phyloP scores from a whole-genome alignment of 1,139 yeast genomes.

The Candida tetrigidarum region DNA sequence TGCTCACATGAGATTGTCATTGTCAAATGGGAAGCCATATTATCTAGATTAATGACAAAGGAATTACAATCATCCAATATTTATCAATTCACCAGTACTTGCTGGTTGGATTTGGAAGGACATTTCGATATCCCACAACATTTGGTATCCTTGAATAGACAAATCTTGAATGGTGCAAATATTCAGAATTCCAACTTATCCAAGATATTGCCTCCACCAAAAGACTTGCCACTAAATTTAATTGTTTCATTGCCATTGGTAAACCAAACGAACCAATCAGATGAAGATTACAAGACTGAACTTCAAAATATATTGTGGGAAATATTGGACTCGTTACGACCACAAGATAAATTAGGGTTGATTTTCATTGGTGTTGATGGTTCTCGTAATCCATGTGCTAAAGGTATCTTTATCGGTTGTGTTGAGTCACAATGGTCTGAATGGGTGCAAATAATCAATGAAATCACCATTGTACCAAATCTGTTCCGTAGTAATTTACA shows the following conservation, averaged over 20 bases:
- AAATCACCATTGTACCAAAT: conserved; percentile 39
- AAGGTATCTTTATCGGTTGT: conserved; percentile 61
- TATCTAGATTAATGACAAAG: conserved; percentile 22
- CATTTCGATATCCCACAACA: conserved; percentile 41
- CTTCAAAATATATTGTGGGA: conserved; percentile 31
- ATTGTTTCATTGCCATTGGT: conserved; percentile 51
- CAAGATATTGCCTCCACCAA: conserved; percentile 43
- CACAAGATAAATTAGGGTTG: conserved; percentile 56
- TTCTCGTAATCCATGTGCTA: conserved; percentile 29
- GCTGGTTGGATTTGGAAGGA: conserved; percentile 43
- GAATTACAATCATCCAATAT: conserved; percentile 32
- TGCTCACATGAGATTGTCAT: conserved; percentile 38
- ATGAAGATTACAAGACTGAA: conserved; percentile 35
- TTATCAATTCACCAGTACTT: conserved; percentile 54
- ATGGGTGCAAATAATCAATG: conserved; percentile 53
- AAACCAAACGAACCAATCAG: conserved; percentile 32
- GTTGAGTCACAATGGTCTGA: conserved; percentile 57
- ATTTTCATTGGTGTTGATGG: conserved; percentile 57
- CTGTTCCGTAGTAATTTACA: conserved; percentile 22
- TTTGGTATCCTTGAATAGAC: conserved; percentile 37
- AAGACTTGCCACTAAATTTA: conserved; percentile 46
- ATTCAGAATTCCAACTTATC: conserved; percentile 42
- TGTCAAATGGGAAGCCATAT: conserved; percentile 44
- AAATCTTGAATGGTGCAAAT: conserved; percentile 32
- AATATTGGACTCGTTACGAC: conserved; percentile 34